Evolutionary conservation across 768 basidiomycete species (phyloP).

Genomic region (Rhodotorula paludigena): DNA sequence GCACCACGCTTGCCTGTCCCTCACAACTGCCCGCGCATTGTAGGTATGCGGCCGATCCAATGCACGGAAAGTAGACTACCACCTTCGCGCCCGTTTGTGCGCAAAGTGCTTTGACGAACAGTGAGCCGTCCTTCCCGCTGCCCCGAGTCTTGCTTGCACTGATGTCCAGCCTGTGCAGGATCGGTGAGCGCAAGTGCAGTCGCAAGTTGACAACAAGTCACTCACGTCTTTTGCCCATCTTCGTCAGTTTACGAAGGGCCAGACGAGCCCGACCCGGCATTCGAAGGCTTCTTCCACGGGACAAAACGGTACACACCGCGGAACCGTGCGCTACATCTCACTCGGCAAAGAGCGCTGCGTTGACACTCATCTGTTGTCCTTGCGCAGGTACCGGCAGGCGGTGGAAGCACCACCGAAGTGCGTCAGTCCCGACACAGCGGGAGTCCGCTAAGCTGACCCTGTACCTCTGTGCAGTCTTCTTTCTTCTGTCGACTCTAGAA

Average conservation of each 20-base stretch:
- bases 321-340: background rate
- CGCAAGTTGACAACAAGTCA: background rate
- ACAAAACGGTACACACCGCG: conserved; percentile 29
- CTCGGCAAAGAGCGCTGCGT: too few species aligned
- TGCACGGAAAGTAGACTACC: conserved; percentile 14
- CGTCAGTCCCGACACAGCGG: background rate
- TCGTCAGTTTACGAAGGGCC: conserved; percentile 20
- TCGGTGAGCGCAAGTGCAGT: too few species aligned
- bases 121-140: background rate
- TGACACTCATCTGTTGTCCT: background rate
- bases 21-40: too few species aligned
- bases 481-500: conserved; percentile 7
- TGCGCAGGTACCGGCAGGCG: conserved; percentile 3
- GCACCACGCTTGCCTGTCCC: too few species aligned
- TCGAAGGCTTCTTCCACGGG: conserved; percentile 20
- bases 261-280: conserved; percentile 29
- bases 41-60: conserved; percentile 17
- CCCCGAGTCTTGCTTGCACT: background rate
- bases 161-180: background rate
- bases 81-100: conserved; percentile 9
- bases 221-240: background rate
- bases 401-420: conserved; percentile 19
- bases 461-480: conserved; percentile 7
- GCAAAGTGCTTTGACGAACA: conserved; percentile 19
- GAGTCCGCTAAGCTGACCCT: background rate